These are phyloP conservation scores for Acacia confusa DNA, from an alignment of 306 rosid species.

Conservation along the genomic window DNA sequence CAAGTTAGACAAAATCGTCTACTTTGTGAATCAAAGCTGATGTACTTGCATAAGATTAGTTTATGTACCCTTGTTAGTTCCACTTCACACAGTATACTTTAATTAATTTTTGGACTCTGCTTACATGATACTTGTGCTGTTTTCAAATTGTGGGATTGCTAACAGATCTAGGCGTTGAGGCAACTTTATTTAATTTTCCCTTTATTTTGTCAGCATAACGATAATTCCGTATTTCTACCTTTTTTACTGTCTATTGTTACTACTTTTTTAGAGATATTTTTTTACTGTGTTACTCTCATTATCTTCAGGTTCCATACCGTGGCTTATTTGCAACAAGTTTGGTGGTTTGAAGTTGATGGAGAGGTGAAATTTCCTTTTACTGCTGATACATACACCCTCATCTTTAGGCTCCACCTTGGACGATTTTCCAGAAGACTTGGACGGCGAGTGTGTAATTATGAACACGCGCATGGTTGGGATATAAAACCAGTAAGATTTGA, in stretches of 20 bases:
- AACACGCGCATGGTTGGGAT: constrained; percentile 95
- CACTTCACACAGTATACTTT: neutral
- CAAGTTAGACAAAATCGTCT: neutral
- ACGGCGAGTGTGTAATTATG: constrained; percentile 71
- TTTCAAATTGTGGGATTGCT: neutral
- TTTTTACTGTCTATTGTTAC: neutral
- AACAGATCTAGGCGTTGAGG: constrained; percentile 5
- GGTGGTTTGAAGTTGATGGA: constrained; percentile 95
- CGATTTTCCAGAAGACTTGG: constrained; percentile 80
- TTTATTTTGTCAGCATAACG: neutral
- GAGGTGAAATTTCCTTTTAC: constrained; percentile 59
- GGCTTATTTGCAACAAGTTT: constrained; percentile 90
- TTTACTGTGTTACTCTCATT: constrained; percentile 29
- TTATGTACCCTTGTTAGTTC: neutral
- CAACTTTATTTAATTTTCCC: neutral
- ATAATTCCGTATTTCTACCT: neutral
- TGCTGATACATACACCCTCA: constrained; percentile 76
- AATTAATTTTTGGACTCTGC: constrained; percentile 17
- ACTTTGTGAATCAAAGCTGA: neutral
- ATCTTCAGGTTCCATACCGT: constrained; percentile 59
- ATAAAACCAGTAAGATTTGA: constrained; percentile 74
- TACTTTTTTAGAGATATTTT: neutral
- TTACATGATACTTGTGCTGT: constrained; percentile 15
- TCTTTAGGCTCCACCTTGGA: constrained; percentile 89
- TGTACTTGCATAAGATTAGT: neutral